Evolutionary conservation across 2,329 filamentous ascomycete genomes (phyloP), one percentile per base, ranked within the genome.

Genomic region (Xylariales sp.): DNA sequence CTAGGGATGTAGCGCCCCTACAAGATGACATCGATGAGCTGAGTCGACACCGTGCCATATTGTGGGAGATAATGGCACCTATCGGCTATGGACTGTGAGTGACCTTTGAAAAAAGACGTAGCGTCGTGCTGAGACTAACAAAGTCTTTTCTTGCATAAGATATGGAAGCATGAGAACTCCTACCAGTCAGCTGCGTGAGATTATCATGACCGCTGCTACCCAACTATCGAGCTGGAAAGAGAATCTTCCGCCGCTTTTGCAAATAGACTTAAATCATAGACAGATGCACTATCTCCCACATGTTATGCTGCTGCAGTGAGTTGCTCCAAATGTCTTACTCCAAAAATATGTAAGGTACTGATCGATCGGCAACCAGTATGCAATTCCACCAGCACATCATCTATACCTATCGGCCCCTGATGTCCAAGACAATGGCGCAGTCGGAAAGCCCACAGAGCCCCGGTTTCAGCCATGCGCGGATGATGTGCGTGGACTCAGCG

Each of bases 401-500:
- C 23, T 39, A 42, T 24, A 29, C 40, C 23, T 36, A 42, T 19
- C 17, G 40, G 19, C 40, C 40, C 11, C 37, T 35, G 29, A 42
- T 42, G 40, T 34, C 30, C 23, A 31, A 25, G 14, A 29, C 29
- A 29, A 29, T 31, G 17, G 8, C 7, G 29, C 29, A 31, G 29
- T 14, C 29, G 7, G 29, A 39, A 20, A 31, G 13, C 11, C 25
- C 32, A 7, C 4, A 20, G 20, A 20, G 38, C 7, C 37, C 27
- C 5, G 30, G 21, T 7, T 17, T 18, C 15, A 12, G 15, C n/a
- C 27, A 40, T 20, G 40, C 40, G 4, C 29, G 40, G 12, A 29
- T 16, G 29, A 38, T 28, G 27, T 42, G 40, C 17, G 35, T 42
- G 17, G 46, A 49, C 37, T 53, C 52, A 19, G 42, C 45, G 40